Evolutionary conservation across 75 land plant species (phyloP).

Genomic region (Pseudotsuga menziesii): DNA sequence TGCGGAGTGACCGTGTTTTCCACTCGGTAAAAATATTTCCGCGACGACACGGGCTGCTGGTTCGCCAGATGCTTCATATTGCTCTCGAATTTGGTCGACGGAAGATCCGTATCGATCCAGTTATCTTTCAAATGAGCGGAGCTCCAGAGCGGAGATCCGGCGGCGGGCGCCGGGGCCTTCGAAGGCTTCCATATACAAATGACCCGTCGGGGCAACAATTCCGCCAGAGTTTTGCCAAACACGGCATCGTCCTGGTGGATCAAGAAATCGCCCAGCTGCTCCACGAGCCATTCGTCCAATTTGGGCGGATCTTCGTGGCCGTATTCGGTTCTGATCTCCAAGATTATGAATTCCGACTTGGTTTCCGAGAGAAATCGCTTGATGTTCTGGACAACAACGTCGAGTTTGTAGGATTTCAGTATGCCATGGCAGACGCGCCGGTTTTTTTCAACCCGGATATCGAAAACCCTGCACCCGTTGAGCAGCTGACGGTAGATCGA

Average conservation of each 20-base stretch:
- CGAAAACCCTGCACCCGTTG: constrained; percentile 60
- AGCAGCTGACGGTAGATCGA: constrained; percentile 75
- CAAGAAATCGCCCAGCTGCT: constrained; percentile 23
- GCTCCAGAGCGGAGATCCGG: constrained; percentile 60
- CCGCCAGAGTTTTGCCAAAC: constrained; percentile 52
- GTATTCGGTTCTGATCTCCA: constrained; percentile 37
- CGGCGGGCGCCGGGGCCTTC: constrained; percentile 39
- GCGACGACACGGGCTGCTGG: constrained; percentile 33
- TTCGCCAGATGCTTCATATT: constrained; percentile 25
- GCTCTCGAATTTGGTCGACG: constrained; percentile 21
- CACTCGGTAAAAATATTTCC: constrained; percentile 85
- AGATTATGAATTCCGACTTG: constrained; percentile 24
- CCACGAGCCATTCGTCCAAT: constrained; percentile 25
- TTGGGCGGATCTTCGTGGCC: constrained; percentile 27
- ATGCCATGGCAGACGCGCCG: constrained; percentile 80
- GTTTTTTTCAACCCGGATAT: constrained; percentile 63
- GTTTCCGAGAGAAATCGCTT: constrained; percentile 32
- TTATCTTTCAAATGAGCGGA: constrained; percentile 27
- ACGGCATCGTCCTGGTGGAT: constrained; percentile 57
- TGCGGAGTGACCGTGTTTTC: constrained; percentile 93
- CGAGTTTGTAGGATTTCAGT: constrained; percentile 63
- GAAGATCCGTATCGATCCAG: constrained; percentile 39
- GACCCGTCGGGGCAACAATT: constrained; percentile 40
- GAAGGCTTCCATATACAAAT: constrained; percentile 33
- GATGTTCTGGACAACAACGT: constrained; percentile 54